These are phyloP conservation scores for Pisolithus albus DNA, from an alignment of 768 basidiomycete species.

Conservation along the genomic window DNA sequence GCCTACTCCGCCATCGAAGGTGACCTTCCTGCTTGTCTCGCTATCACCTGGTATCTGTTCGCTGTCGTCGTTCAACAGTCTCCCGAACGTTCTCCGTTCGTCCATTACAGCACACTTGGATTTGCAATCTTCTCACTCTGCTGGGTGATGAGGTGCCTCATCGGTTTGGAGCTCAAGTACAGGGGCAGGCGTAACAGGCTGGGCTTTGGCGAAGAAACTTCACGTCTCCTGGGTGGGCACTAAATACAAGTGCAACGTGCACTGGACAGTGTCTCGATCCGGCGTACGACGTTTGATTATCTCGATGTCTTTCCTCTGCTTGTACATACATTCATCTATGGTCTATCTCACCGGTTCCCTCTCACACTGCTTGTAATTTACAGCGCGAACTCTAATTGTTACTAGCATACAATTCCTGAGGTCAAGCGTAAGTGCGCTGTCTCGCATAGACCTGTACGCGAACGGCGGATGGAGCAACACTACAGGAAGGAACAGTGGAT, in stretches of 20 bases:
- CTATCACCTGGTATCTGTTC: constrained; percentile 60
- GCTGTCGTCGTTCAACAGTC: constrained; percentile 54
- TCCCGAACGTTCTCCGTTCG: constrained; percentile 39
- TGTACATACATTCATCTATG: background rate
- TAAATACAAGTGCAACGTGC: background rate
- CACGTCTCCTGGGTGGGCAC: constrained; percentile 25
- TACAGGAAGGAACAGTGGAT: background rate
- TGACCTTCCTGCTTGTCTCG: constrained; percentile 61
- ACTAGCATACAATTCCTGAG: too few relatives aligned
- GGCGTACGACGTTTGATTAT: background rate
- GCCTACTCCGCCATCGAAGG: constrained; percentile 59
- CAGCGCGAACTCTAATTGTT: too few relatives aligned
- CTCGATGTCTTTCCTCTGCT: background rate
- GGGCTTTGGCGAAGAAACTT: constrained; percentile 27
- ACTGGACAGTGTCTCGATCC: background rate
- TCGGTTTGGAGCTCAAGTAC: constrained; percentile 32
- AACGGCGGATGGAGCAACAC: too few relatives aligned
- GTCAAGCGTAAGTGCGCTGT: too few relatives aligned
- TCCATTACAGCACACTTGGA: constrained; percentile 62
- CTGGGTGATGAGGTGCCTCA: constrained; percentile 53
- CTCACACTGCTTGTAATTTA: too few relatives aligned
- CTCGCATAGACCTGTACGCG: too few relatives aligned
- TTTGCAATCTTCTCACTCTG: constrained; percentile 58
- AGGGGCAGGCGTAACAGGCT: constrained; percentile 27
- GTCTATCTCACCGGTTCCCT: too few relatives aligned